Evolutionary conservation across 73 alveolate species (phyloP).

Genomic region (Paramecium primaurelia): DNA sequence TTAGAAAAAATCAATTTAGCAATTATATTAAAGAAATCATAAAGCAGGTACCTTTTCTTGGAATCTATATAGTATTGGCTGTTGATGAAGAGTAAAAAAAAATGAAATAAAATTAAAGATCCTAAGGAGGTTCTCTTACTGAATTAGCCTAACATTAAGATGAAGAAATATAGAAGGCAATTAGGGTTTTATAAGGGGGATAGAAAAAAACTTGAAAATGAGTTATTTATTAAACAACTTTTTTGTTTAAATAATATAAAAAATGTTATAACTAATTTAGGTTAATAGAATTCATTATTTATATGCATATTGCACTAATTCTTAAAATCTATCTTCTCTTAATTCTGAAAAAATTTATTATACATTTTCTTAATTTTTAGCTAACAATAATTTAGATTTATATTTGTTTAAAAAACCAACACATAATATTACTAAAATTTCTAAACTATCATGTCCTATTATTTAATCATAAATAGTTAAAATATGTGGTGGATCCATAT

Average conservation of each 20-base stretch:
- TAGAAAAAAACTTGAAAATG: neutral
- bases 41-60: neutral
- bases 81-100: neutral
- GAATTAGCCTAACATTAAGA: neutral
- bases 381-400: neutral
- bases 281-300: neutral
- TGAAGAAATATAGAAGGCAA: neutral
- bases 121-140: neutral
- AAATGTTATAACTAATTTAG: neutral
- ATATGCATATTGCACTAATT: neutral
- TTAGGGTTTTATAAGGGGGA: neutral
- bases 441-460: slow-evolving; percentile 9
- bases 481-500: neutral
- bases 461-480: neutral
- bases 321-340: slow-evolving; percentile 12
- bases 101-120: neutral
- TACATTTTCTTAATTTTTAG: neutral
- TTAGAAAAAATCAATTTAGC: neutral
- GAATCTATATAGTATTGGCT: neutral
- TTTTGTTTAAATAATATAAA: neutral
- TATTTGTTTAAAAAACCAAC: neutral
- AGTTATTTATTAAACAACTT: neutral
- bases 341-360: neutral
- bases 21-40: neutral
- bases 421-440: neutral